Base-by-base conservation (phyloP, 805 yeast species). In the Sugiyamaella marilandica region DNA sequence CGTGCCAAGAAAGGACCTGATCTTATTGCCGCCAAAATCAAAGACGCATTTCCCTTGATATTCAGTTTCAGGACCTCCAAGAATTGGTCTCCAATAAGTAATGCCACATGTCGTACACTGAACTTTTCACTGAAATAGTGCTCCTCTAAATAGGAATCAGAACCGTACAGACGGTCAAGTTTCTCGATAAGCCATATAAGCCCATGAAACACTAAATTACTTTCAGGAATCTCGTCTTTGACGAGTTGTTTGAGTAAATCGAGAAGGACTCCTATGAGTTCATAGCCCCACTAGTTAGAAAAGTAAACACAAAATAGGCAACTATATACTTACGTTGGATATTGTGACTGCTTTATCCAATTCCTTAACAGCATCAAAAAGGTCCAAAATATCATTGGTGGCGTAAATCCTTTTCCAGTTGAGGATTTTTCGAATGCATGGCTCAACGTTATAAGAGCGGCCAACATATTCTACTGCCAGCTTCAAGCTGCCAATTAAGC, bases 391-490 rank as follows among this genome's bases (percentile, higher is more conserved):
- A 8, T 29, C n/a, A 36, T 35, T 35, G n/a, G 66, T 66, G 54
- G 75, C 78, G 59, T 75, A 75, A 24, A 67, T 67, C 33, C 68
- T 65, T 53, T 73, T 78, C 78, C 83, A 81, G 54, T 76, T 74
- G 57, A 83, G 64, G 45, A 87, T 69, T 32, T 75, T 74, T 41
- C 78, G 80, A 53, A 84, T 72, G 2, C 83, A 69, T 5, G 69
- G 49, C 54, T 84, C 88, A 16, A 81, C 69, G 60, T 86, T 85
- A 69, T 72, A 85, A 13, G 71, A 65, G 58, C 78, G 83, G 24
- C 96, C 96, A 51, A 83, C 80, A 65, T 85, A 87, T 49, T 78
- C 82, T 0, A 86, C 72, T 14, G 78, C 73, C 16, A 86, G 60
- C 57, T 84, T 85, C 21, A 39, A 19, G 5, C 8, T n/a, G 13